A percentile compares a stretch with the other conserved stretches of the same genome.
These are phyloP conservation scores for Pichia sp. DNA, from an alignment of 1,139 yeast species.

Conservation along the genomic window DNA sequence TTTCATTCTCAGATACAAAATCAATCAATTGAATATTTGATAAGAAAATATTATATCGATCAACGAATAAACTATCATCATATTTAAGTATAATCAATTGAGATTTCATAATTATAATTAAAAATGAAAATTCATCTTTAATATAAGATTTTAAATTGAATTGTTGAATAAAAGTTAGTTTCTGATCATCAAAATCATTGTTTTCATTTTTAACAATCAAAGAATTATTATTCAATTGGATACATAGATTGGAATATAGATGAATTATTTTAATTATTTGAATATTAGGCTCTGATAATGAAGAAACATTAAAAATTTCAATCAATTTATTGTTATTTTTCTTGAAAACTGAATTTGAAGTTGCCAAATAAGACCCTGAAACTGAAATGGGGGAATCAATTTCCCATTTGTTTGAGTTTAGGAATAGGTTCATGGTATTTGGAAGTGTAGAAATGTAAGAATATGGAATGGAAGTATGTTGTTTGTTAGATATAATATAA, in stretches of 20 bases:
- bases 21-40: constrained; percentile 5
- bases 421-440: not conserved
- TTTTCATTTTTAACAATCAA: not conserved
- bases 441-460: not conserved
- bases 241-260: not conserved
- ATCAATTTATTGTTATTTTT: not conserved
- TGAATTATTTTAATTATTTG: not conserved
- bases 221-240: not conserved
- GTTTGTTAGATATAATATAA: too few relatives aligned
- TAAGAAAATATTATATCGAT: constrained; percentile 13
- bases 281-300: not conserved
- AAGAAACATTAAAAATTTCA: not conserved
- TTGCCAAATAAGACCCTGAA: not conserved
- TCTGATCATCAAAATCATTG: not conserved
- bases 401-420: not conserved
- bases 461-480: too few relatives aligned
- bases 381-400: not conserved
- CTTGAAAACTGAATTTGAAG: not conserved
- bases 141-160: not conserved
- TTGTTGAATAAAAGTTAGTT: not conserved
- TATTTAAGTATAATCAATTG: constrained; percentile 13
- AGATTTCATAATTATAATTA: constrained; percentile 5
- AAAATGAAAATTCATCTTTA: not conserved
- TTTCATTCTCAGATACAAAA: constrained; percentile 4
- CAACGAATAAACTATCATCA: constrained; percentile 8